phyloP scores from a whole-genome alignment of 164 flowering plant genomes.

The Stephania cephalantha region DNA sequence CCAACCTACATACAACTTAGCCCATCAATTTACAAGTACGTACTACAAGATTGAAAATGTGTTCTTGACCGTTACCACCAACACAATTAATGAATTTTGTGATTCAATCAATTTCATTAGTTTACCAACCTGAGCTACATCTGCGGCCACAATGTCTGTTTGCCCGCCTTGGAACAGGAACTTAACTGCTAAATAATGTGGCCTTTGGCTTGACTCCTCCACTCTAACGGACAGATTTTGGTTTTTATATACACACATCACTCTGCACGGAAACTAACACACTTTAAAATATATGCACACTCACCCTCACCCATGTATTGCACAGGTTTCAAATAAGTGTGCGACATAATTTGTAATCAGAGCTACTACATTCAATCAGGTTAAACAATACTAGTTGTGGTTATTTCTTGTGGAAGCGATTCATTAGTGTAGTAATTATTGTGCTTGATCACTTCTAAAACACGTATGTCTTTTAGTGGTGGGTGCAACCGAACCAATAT shows the following conservation, averaged over 20 bases:
- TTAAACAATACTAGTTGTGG: not conserved
- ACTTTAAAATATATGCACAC: not conserved
- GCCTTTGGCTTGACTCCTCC: conserved; percentile 72
- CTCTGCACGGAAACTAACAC: conserved; percentile 31
- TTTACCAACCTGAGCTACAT: conserved; percentile 48
- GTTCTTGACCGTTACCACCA: not conserved
- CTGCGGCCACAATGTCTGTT: conserved; percentile 58
- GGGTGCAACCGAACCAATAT: conserved; percentile 7
- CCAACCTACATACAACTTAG: conserved; percentile 39
- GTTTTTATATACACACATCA: conserved; percentile 68
- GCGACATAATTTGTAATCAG: no score
- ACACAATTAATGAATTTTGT: not conserved
- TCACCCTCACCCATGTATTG: not conserved
- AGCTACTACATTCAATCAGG: not conserved
- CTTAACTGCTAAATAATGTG: conserved; percentile 61
- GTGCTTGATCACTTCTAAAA: not conserved
- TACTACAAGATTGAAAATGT: not conserved
- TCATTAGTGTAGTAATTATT: not conserved
- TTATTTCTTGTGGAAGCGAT: not conserved
- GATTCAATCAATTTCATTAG: no score
- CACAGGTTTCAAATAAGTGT: not conserved
- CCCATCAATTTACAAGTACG: not conserved
- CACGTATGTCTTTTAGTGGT: conserved; percentile 3
- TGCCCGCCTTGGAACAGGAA: conserved; percentile 89
- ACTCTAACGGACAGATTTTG: conserved; percentile 64